Percentiles rank a stretch among this genome's conserved stretches.
phyloP scores from a whole-genome alignment of 768 basidiomycete genomes.

The Mycena leptocephala region DNA sequence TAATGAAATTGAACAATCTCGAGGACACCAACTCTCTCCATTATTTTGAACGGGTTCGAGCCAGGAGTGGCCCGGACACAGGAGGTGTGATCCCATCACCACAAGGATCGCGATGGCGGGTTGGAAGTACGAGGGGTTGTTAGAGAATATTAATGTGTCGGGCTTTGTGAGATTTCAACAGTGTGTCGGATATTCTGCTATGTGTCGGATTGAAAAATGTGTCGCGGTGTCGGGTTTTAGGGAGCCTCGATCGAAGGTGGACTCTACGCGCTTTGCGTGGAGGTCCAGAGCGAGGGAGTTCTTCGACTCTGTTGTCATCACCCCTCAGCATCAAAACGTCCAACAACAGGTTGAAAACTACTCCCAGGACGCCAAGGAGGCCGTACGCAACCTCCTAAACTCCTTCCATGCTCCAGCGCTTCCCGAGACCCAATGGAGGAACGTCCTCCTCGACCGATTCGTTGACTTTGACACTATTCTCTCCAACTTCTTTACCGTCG shows the following conservation, averaged over 20 bases:
- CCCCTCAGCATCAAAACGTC: not conserved
- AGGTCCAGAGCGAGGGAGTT: not conserved
- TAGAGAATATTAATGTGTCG: too few species aligned
- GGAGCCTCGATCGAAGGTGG: not conserved
- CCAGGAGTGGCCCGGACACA: too few species aligned
- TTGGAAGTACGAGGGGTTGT: too few species aligned
- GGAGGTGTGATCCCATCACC: too few species aligned
- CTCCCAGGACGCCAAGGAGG: not conserved
- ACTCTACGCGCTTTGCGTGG: not conserved
- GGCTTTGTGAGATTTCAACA: too few species aligned
- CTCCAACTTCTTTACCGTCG: not conserved
- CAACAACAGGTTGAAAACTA: not conserved
- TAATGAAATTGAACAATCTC: too few species aligned
- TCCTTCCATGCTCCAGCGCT: not conserved
- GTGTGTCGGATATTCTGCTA: too few species aligned
- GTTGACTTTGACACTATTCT: conserved; percentile 16
- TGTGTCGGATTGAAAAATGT: too few species aligned
- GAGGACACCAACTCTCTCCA: too few species aligned
- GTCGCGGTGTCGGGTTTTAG: too few species aligned
- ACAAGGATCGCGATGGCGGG: too few species aligned
- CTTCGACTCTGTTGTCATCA: conserved; percentile 13
- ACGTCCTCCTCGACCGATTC: conserved; percentile 19
- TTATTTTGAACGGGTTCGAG: too few species aligned
- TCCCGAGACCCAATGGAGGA: conserved; percentile 9
- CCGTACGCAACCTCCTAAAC: conserved; percentile 7